Base-by-base conservation (phyloP, 1,284 basidiomycete genomes). In the Tetrapyrgos nigripes region DNA sequence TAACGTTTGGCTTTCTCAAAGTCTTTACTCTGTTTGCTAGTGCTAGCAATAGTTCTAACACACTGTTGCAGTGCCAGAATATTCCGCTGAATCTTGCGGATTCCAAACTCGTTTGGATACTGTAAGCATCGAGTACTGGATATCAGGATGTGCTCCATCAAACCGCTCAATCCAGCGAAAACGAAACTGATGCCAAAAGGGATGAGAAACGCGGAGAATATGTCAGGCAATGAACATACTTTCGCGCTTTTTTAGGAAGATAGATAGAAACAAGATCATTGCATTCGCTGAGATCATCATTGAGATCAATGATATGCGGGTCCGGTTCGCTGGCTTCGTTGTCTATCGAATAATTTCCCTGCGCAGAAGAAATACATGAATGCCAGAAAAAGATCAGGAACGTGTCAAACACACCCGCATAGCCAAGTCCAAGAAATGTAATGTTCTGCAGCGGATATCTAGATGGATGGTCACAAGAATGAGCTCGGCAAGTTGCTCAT, bases 21-120 rank as follows among this genome's bases (percentile, higher is more conserved):
- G 61, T 91, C 86, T 4, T 87, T 84, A 57, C 87, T 83, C 55
- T 82, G 79, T 49, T 79, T 77, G 57, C 85, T 83, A 53, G 83
- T 78, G 17, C 37, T 40, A 3, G 86, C 83, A 53, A 96, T 84
- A 9, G 90, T 89, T 69, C 94, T 94, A 65, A 98, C 83, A 66
- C 93, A 92, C 72, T 99, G 97, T 71, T 97, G 96, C 24, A 99
- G 81, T 13, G 96, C 93, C 24, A 96, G 80, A 47, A 98, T 91
- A 73, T 98, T 97, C 45, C 96, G 87, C 66, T 89, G 77, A 71
- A 98, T 92, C 77, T 98, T 98, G 68, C 88, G 87, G 62, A 96
- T 86, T 1, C 97, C 97, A 56, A 88, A 85, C 0, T 78, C 71
- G 66, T 96, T 98, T 13, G 89, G 87, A 14, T 83, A 72, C 24